phyloP scores from a whole-genome alignment of 192 early-diverging fungal species.

The Chytriomyces sp. region DNA sequence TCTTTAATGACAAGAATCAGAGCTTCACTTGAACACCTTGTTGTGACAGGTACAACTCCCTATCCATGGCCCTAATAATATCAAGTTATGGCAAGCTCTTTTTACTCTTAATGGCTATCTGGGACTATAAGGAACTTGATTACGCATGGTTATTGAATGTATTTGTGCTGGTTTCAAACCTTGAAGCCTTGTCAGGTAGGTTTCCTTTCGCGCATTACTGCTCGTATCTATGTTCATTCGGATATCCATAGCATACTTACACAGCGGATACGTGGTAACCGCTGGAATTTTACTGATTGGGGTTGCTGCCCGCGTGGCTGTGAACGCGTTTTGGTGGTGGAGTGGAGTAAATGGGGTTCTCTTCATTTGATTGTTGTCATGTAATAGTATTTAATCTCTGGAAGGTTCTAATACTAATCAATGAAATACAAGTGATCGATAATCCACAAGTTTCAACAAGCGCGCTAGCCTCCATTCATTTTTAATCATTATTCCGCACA shows the following conservation, averaged over 20 bases:
- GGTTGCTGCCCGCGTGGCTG: not conserved
- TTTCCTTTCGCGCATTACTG: not conserved
- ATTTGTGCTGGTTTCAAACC: conserved; percentile 28
- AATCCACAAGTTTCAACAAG: too few species aligned
- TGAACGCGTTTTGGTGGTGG: conserved; percentile 1
- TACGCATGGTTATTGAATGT: conserved; percentile 76
- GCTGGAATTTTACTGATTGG: not conserved
- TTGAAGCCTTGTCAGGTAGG: conserved; percentile 29
- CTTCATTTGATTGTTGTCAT: conserved; percentile 1
- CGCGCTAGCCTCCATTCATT: too few species aligned
- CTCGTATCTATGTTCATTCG: not conserved
- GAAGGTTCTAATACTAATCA: too few species aligned
- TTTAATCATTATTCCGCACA: too few species aligned
- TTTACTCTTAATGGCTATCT: conserved; percentile 86
- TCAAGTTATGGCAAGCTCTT: conserved; percentile 87
- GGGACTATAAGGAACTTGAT: conserved; percentile 85
- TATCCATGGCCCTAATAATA: conserved; percentile 69
- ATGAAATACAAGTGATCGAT: too few species aligned
- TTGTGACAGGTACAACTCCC: conserved; percentile 57
- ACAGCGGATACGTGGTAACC: not conserved
- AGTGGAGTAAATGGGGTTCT: not conserved
- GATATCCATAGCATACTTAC: not conserved
- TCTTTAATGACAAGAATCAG: not conserved
- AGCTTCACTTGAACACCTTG: not conserved
- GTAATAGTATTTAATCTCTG: too few species aligned